These are phyloP conservation scores for Didymella glomerata DNA, from an alignment of 2,329 filamentous ascomycete species.

Conservation along the genomic window DNA sequence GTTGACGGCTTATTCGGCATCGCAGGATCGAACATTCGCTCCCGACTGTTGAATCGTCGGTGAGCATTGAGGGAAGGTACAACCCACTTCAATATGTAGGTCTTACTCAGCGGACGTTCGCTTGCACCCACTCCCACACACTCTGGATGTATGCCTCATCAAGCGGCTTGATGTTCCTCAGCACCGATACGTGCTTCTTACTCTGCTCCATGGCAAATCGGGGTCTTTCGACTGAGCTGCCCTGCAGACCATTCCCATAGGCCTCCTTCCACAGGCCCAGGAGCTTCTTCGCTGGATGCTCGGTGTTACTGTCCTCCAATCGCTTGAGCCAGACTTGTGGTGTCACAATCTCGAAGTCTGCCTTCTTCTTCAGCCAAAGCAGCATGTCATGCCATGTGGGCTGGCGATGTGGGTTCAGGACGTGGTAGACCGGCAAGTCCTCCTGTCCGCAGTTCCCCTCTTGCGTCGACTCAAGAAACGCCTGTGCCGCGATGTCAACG, in stretches of 20 bases:
- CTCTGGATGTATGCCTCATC: constrained; percentile 55
- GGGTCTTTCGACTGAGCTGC: constrained; percentile 11
- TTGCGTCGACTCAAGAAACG: constrained; percentile 56
- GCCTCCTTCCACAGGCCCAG: constrained; percentile 60
- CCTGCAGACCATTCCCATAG: constrained; percentile 42
- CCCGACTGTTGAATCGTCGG: constrained; percentile 7
- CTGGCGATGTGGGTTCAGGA: constrained; percentile 57
- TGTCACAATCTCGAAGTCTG: constrained; percentile 53
- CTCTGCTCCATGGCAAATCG: constrained; percentile 51
- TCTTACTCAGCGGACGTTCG: constrained; percentile 28
- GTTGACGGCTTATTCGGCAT: constrained; percentile 1
- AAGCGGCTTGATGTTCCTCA: constrained; percentile 52
- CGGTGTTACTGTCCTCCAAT: constrained; percentile 46
- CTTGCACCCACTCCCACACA: constrained; percentile 54
- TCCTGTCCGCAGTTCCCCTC: constrained; percentile 7
- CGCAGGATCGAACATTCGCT: neutral
- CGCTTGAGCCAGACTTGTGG: constrained; percentile 55
- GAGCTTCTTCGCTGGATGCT: constrained; percentile 59
- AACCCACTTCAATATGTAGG: constrained; percentile 1
- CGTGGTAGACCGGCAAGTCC: constrained; percentile 55
- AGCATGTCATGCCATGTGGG: constrained; percentile 59
- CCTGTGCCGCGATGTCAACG: constrained; percentile 54
- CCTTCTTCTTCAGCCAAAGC: constrained; percentile 53
- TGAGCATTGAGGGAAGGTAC: constrained; percentile 30
- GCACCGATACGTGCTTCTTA: constrained; percentile 43